Evolutionary conservation across 352 stramenopile species (phyloP).

Genomic region (Globisporangium viniferum): DNA sequence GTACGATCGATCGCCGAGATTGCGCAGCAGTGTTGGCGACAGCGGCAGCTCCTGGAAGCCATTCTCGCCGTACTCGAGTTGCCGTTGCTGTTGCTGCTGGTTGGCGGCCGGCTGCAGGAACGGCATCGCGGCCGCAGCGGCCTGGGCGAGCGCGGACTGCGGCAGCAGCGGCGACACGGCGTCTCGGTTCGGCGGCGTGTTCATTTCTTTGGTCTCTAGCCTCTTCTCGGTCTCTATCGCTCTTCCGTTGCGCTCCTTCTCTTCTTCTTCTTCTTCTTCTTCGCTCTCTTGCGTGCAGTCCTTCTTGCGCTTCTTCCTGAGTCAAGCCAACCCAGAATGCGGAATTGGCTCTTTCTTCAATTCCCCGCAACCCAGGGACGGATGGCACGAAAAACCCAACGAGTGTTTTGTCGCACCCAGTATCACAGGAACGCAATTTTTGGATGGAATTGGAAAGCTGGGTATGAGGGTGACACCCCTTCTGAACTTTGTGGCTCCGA

Average conservation of each 20-base stretch:
- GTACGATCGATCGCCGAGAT: slow-evolving; percentile 97
- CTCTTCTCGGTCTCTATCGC: neutral
- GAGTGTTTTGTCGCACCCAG: neutral
- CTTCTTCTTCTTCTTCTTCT: neutral
- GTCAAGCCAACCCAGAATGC: neutral
- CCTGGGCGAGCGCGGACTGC: slow-evolving; percentile 56
- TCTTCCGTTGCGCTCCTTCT: neutral
- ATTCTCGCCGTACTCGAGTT: slow-evolving; percentile 4
- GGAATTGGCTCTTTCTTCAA: slow-evolving; percentile 7
- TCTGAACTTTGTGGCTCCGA: neutral
- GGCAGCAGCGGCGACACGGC: slow-evolving; percentile 45
- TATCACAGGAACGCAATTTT: neutral
- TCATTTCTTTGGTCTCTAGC: neutral
- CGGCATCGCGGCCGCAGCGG: slow-evolving; percentile 40
- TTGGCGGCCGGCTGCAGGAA: slow-evolving; percentile 30
- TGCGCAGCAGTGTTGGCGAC: slow-evolving; percentile 77
- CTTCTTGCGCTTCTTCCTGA: neutral
- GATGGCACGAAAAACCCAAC: slow-evolving; percentile 4
- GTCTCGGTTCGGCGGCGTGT: slow-evolving; percentile 12
- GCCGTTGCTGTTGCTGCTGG: slow-evolving; percentile 2
- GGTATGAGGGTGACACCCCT: neutral
- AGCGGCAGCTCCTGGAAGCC: slow-evolving; percentile 54
- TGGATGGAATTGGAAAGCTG: neutral
- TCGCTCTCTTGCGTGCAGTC: neutral
- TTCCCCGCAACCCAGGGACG: slow-evolving; percentile 5